Evolutionary conservation across 176 grass and related monocot genomes (phyloP), one percentile per base, ranked within the genome.

Genomic region (Otatea glauca): DNA sequence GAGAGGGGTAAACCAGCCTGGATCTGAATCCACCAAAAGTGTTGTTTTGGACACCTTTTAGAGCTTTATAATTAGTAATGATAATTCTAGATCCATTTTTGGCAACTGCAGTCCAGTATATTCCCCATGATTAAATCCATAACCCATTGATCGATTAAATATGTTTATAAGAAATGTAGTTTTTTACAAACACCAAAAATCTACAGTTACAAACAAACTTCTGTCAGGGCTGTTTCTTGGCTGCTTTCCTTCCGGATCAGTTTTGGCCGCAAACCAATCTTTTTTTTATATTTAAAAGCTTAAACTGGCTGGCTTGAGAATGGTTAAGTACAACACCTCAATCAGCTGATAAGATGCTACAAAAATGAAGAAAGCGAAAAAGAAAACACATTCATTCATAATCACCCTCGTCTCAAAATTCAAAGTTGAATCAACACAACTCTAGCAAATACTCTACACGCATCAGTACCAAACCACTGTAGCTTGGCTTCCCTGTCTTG

Each of bases 401-500:
- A 38, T n/a, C 51, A 70, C 14, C 20, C 20, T 14, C 44, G 20
- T 79, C 0, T 63, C 13, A 21, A 9, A 15, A 72, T 54, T 34
- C 23, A 0, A 80, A 67, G 60, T 51, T 55, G 75, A 79, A 50
- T 68, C 21, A 70, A 49, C 12, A 49, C 60, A 63, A 63, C 60
- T 29, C 21, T 55, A 25, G 23, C 39, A 60, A 63, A 79, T 70
- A 9, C 53, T 55, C 18, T 55, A 60, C 14, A 18, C 60, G 43
- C 32, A 43, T 80, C 8, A 70, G 32, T 27, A 63, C 15, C 34
- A 74, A 81, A 7, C 48, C 58, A 50, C 48, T 50, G 4, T 50
- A 14, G 48, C 48, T 50, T 50, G 48, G 48, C 48, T 50, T 50
- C 48, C 48, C 48, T 50, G 48, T 50, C 14, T 5, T 50, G 48